phyloP scores from a whole-genome alignment of 202 grass and related monocot species.

The Bolboschoenoplectus hybrid region DNA sequence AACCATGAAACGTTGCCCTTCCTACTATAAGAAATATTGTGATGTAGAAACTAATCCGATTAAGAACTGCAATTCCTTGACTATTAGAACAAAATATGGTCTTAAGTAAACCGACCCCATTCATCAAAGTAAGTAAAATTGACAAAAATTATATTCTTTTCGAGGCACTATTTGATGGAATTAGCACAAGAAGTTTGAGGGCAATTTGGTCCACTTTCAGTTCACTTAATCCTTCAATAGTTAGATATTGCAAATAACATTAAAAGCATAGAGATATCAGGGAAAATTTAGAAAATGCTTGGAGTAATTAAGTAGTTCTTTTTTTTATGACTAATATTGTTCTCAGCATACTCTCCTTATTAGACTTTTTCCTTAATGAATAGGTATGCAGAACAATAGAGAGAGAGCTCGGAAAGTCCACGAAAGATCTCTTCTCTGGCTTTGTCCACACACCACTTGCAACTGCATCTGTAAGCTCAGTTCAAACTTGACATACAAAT shows the following conservation, averaged over 20 bases:
- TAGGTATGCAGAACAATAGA: conserved; percentile 89
- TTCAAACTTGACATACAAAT: conserved; percentile 7
- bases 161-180: not conserved
- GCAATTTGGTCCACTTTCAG: not conserved
- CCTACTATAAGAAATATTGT: not conserved
- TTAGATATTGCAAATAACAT: not conserved
- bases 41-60: not conserved
- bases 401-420: conserved; percentile 77
- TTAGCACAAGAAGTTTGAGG: conserved; percentile 6
- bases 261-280: not conserved
- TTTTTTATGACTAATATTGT: not conserved
- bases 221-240: not conserved
- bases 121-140: conserved; percentile 1
- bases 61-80: not conserved
- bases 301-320: not conserved
- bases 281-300: not conserved
- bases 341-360: not conserved
- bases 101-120: not conserved
- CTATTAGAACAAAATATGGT: not conserved
- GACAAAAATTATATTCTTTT: not conserved
- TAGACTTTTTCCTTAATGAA: conserved; percentile 31
- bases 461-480: conserved; percentile 85
- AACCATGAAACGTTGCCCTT: not conserved
- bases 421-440: conserved; percentile 73
- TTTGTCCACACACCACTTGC: conserved; percentile 88